Evolutionary conservation across 768 basidiomycete genomes (phyloP).

Genomic region (Phaeotremella fagi): DNA sequence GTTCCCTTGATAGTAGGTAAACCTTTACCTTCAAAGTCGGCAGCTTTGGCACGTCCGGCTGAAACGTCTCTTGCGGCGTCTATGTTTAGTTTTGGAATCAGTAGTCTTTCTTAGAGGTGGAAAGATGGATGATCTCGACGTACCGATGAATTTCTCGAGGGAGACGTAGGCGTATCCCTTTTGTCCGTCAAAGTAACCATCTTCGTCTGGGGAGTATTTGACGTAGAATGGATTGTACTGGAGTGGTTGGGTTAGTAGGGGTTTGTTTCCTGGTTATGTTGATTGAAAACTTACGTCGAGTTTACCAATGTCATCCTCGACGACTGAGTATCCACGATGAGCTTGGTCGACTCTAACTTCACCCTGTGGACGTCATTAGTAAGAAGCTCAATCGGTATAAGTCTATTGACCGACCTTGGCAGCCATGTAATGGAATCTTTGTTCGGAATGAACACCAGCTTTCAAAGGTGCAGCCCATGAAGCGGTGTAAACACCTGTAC

Average conservation of each 20-base stretch:
- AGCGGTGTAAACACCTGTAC: slow-evolving; percentile 87
- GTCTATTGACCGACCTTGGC: slow-evolving; percentile 60
- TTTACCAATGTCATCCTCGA: slow-evolving; percentile 78
- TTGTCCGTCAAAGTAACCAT: slow-evolving; percentile 90
- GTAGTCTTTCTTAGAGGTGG: no score
- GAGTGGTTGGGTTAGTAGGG: no score
- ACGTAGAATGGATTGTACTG: slow-evolving; percentile 71
- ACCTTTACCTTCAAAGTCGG: slow-evolving; percentile 71
- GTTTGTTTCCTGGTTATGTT: no score
- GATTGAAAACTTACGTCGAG: neutral
- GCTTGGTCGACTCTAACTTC: slow-evolving; percentile 91
- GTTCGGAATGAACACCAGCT: slow-evolving; percentile 81
- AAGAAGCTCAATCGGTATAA: neutral
- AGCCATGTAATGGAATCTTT: slow-evolving; percentile 93
- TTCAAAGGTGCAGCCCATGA: slow-evolving; percentile 82
- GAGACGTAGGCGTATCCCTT: slow-evolving; percentile 85
- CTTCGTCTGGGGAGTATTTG: slow-evolving; percentile 90
- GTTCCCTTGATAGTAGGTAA: slow-evolving; percentile 87
- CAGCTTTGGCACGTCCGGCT: slow-evolving; percentile 61
- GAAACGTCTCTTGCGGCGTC: slow-evolving; percentile 64
- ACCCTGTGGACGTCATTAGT: slow-evolving; percentile 54
- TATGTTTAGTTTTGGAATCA: slow-evolving; percentile 10
- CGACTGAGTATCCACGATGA: slow-evolving; percentile 86
- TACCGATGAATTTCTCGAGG: slow-evolving; percentile 87
- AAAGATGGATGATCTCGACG: slow-evolving; percentile 38